These are phyloP conservation scores for Nakaseomyces nivariensis DNA, from an alignment of 1,139 yeast genomes.

Conservation along the genomic window DNA sequence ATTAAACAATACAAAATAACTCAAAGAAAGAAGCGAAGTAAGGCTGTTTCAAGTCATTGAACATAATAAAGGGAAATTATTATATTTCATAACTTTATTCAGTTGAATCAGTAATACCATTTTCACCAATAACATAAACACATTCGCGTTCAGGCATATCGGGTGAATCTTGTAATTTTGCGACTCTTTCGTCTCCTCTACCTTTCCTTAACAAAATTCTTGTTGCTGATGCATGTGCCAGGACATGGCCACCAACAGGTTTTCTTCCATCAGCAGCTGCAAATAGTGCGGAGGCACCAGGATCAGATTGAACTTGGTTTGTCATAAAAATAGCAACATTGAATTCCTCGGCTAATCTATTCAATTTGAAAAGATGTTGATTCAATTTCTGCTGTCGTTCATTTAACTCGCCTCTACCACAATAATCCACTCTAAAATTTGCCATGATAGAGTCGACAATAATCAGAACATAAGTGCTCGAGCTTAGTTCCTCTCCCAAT, in stretches of 20 bases:
- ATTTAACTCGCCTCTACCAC: slow-evolving; percentile 51
- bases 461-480: slow-evolving; percentile 39
- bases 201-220: slow-evolving; percentile 49
- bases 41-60: too few relatives aligned
- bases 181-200: slow-evolving; percentile 56
- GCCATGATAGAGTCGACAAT: slow-evolving; percentile 55
- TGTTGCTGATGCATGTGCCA: slow-evolving; percentile 59
- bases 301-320: slow-evolving; percentile 59
- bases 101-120: slow-evolving; percentile 43
- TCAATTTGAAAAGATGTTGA: slow-evolving; percentile 45
- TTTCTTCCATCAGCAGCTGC: slow-evolving; percentile 58
- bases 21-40: too few relatives aligned
- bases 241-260: slow-evolving; percentile 57
- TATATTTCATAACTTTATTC: slow-evolving; percentile 12
- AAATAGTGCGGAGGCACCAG: slow-evolving; percentile 55
- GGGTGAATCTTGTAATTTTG: slow-evolving; percentile 53
- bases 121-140: slow-evolving; percentile 43
- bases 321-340: slow-evolving; percentile 52
- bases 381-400: slow-evolving; percentile 53
- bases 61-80: too few relatives aligned
- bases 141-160: slow-evolving; percentile 54
- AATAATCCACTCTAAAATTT: slow-evolving; percentile 49
- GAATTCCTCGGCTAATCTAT: slow-evolving; percentile 48
- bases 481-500: slow-evolving; percentile 40
- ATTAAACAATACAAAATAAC: too few relatives aligned